phyloP scores from a whole-genome alignment of 108 stramenopile species.

The Cyclostephanos invisitatus region DNA sequence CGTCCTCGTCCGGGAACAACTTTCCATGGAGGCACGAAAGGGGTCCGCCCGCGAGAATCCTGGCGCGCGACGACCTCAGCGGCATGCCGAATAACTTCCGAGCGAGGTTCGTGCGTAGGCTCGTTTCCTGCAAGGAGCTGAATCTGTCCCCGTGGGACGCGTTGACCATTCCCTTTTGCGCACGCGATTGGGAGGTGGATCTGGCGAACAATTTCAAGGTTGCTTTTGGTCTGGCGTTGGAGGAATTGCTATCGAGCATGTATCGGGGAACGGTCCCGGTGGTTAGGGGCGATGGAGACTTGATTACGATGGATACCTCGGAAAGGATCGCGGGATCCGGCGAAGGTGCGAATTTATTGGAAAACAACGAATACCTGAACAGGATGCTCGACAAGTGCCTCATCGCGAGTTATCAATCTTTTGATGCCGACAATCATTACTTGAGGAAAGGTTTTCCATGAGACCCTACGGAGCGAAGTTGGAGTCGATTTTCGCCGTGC shows the following conservation, averaged over 20 bases:
- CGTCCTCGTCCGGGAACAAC: background rate
- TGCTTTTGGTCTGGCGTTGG: constrained; percentile 16
- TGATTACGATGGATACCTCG: constrained; percentile 22
- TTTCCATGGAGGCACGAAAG: constrained; percentile 45
- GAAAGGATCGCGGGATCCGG: background rate
- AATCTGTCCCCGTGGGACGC: constrained; percentile 34
- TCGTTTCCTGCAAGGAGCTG: constrained; percentile 34
- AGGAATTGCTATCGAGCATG: constrained; percentile 9
- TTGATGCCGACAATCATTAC: background rate
- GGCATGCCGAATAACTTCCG: constrained; percentile 34
- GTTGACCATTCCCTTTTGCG: constrained; percentile 31
- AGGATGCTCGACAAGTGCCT: constrained; percentile 19
- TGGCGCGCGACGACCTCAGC: constrained; percentile 31
- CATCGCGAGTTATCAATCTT: constrained; percentile 3
- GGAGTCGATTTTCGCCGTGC: constrained; percentile 4
- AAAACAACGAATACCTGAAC: constrained; percentile 17
- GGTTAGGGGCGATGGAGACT: constrained; percentile 7
- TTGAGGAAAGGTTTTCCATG: constrained; percentile 8
- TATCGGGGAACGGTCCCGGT: constrained; percentile 8
- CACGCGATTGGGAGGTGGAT: constrained; percentile 37
- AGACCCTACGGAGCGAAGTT: background rate
- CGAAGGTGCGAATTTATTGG: background rate
- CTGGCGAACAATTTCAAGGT: constrained; percentile 27
- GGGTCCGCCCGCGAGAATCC: constrained; percentile 14
- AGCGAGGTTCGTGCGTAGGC: constrained; percentile 31